phyloP scores from a whole-genome alignment of 192 early-diverging fungal genomes.

The Diversispora epigaea region DNA sequence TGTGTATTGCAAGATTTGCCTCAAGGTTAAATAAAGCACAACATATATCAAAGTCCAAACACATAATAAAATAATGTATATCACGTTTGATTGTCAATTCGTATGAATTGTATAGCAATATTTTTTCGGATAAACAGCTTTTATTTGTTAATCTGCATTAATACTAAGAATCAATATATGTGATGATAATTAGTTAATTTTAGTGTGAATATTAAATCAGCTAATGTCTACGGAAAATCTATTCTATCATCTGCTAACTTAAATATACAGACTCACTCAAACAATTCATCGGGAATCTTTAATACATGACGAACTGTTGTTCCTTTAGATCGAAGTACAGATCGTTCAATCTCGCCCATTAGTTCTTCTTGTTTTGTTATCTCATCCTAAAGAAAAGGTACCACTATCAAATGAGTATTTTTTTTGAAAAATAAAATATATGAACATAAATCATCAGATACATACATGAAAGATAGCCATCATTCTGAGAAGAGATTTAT shows the following conservation, averaged over 20 bases:
- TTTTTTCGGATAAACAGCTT: slow-evolving; percentile 8
- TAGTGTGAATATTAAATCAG: slow-evolving; percentile 18
- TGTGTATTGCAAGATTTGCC: slow-evolving; percentile 20
- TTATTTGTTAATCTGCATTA: slow-evolving; percentile 22
- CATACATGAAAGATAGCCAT: slow-evolving; percentile 34
- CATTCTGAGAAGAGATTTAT: slow-evolving; percentile 21
- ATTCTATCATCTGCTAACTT: slow-evolving; percentile 20
- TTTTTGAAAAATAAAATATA: slow-evolving; percentile 6
- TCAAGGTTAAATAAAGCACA: slow-evolving; percentile 19
- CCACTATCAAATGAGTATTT: slow-evolving; percentile 2
- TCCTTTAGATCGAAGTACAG: slow-evolving; percentile 15
- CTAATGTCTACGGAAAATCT: slow-evolving; percentile 14
- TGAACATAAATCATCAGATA: slow-evolving; percentile 17
- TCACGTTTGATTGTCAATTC: slow-evolving; percentile 17
- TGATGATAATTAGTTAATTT: slow-evolving; percentile 15
- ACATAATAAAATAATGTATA: slow-evolving; percentile 21
- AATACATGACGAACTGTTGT: slow-evolving; percentile 22
- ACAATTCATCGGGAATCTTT: slow-evolving; percentile 13
- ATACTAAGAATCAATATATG: slow-evolving; percentile 24
- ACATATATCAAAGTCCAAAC: slow-evolving; percentile 16
- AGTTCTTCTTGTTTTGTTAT: slow-evolving; percentile 24
- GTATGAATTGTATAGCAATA: too few relatives aligned
- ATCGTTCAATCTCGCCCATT: slow-evolving; percentile 17
- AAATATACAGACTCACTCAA: slow-evolving; percentile 20
- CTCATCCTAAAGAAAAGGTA: slow-evolving; percentile 28